These are phyloP conservation scores for Candida yuanshanica DNA, from an alignment of 805 yeast species.

Conservation along the genomic window DNA sequence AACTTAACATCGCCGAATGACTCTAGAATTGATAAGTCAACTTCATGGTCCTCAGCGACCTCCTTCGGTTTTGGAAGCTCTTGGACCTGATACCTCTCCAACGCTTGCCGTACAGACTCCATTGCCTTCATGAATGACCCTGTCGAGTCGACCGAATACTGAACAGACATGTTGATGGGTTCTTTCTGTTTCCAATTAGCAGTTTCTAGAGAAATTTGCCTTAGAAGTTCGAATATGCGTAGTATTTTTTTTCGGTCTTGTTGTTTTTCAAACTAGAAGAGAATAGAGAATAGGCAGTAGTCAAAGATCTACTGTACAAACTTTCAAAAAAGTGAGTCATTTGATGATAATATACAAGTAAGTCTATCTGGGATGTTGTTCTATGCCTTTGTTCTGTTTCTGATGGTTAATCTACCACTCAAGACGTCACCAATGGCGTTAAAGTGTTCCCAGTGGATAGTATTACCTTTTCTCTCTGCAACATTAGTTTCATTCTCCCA, in stretches of 20 bases:
- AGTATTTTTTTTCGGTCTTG: no score
- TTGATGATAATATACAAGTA: not conserved
- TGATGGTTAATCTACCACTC: conserved; percentile 60
- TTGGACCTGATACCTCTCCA: conserved; percentile 27
- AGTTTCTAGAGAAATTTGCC: no score
- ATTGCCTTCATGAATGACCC: conserved; percentile 76
- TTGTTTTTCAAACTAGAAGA: no score
- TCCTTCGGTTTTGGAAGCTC: conserved; percentile 29
- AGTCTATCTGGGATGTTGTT: not conserved
- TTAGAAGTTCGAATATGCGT: no score
- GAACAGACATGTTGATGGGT: conserved; percentile 34
- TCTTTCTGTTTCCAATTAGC: not conserved
- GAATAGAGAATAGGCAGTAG: no score
- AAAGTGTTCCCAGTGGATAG: conserved; percentile 64
- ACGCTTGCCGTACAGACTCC: conserved; percentile 56
- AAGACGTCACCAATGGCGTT: conserved; percentile 58
- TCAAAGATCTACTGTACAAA: no score
- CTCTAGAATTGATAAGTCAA: conserved; percentile 32
- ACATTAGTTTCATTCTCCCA: conserved; percentile 60
- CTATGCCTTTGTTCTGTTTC: conserved; percentile 26
- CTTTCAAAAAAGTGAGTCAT: not conserved
- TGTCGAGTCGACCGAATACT: conserved; percentile 57
- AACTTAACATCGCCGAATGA: conserved; percentile 27
- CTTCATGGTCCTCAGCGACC: conserved; percentile 30
- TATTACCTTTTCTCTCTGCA: conserved; percentile 56